A percentile compares a stretch with the other conserved stretches of the same genome.
phyloP scores from a whole-genome alignment of 2,329 filamentous ascomycete species.

The Curvularia sp. region DNA sequence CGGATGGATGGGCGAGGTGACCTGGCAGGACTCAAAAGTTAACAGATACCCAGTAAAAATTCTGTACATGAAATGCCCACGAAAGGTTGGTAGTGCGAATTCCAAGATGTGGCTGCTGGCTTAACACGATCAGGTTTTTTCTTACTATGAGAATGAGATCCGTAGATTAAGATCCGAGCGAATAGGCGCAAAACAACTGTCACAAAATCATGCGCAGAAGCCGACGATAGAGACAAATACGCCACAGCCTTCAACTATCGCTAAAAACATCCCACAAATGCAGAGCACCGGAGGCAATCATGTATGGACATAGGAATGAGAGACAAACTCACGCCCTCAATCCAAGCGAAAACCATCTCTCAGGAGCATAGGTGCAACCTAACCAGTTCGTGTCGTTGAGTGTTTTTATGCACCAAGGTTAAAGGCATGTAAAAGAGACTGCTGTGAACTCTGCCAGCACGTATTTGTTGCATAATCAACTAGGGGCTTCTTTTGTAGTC shows the following conservation, averaged over 20 bases:
- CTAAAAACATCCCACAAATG: background rate
- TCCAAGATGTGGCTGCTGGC: background rate
- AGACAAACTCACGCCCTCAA: background rate
- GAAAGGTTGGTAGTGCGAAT: background rate
- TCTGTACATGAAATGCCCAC: conserved; percentile 2
- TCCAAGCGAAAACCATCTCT: no score
- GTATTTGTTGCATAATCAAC: no score
- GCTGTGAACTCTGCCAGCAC: no score
- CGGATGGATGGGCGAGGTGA: background rate
- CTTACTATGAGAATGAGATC: conserved; percentile 1
- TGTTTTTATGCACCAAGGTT: no score
- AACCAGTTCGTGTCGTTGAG: no score
- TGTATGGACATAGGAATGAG: background rate
- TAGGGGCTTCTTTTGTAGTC: no score
- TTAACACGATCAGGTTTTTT: background rate
- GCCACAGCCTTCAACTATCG: conserved; percentile 3
- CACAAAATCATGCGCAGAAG: background rate
- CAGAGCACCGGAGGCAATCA: background rate
- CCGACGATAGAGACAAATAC: background rate
- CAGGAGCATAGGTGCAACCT: no score
- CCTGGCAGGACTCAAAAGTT: background rate
- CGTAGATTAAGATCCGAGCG: background rate
- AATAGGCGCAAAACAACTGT: background rate
- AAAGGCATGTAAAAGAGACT: no score
- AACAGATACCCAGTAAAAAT: background rate